Evolutionary conservation across 495 filamentous ascomycete species (phyloP).

Genomic region (Penicillium ochrochloron): DNA sequence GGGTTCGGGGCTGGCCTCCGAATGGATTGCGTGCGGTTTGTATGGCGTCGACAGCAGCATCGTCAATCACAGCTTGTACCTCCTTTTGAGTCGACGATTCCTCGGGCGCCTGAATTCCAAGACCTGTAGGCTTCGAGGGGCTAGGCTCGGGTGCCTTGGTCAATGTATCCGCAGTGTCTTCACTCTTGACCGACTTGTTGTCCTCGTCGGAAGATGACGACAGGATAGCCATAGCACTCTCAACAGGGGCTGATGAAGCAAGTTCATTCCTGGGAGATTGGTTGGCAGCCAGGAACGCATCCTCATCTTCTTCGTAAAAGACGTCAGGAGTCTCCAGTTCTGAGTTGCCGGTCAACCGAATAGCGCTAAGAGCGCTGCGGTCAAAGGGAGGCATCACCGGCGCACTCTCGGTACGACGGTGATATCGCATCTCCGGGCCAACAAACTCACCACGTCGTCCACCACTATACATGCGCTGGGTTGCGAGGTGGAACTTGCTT

Average conservation of each 20-base stretch:
- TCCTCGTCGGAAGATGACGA: slow-evolving; percentile 26
- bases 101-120: slow-evolving; percentile 54
- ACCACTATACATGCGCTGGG: slow-evolving; percentile 87
- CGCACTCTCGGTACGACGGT: slow-evolving; percentile 89
- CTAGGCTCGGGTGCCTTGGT: slow-evolving; percentile 38
- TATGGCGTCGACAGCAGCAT: slow-evolving; percentile 19
- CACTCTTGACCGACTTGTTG: slow-evolving; percentile 42
- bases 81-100: slow-evolving; percentile 2
- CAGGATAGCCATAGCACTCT: slow-evolving; percentile 8
- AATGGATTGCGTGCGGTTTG: slow-evolving; percentile 32
- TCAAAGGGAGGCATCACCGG: slow-evolving; percentile 88
- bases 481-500: slow-evolving; percentile 62
- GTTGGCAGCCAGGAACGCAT: slow-evolving; percentile 58
- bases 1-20: slow-evolving; percentile 26
- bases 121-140: slow-evolving; percentile 35
- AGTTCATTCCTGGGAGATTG: slow-evolving; percentile 35
- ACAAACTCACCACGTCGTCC: slow-evolving; percentile 71
- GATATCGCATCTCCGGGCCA: slow-evolving; percentile 86
- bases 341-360: slow-evolving; percentile 66
- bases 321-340: slow-evolving; percentile 80
- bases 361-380: slow-evolving; percentile 63
- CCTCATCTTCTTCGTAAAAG: slow-evolving; percentile 95
- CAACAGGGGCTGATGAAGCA: slow-evolving; percentile 7
- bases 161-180: slow-evolving; percentile 46
- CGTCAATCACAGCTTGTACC: neutral